phyloP scores from a whole-genome alignment of 2,329 filamentous ascomycete genomes.

The Apiospora sp. region DNA sequence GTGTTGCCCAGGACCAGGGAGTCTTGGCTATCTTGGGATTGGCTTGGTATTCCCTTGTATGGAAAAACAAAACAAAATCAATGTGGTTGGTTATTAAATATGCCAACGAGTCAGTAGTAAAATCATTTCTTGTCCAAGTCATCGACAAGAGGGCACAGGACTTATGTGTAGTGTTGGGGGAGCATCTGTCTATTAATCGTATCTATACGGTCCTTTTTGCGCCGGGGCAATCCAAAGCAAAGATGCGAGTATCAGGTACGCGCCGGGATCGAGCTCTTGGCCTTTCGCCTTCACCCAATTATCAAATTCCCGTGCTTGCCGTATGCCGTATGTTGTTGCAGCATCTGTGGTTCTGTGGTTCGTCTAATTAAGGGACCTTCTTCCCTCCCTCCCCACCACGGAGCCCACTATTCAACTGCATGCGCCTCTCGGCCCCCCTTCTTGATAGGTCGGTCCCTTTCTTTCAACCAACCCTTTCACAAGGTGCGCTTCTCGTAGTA shows the following conservation, averaged over 20 bases:
- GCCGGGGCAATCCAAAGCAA: neutral
- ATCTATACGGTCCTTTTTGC: neutral
- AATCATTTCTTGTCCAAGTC: neutral
- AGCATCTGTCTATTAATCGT: neutral
- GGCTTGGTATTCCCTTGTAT: neutral
- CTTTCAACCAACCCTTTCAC: neutral
- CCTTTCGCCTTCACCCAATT: neutral
- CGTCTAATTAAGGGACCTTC: neutral
- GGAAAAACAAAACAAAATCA: neutral
- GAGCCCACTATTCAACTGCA: neutral
- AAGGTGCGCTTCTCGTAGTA: neutral
- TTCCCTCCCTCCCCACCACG: neutral
- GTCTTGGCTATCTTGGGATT: neutral
- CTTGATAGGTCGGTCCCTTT: neutral
- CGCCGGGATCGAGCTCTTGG: neutral
- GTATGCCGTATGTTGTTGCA: constrained; percentile 1
- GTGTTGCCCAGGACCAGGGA: neutral
- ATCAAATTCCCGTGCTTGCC: neutral
- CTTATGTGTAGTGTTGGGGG: neutral
- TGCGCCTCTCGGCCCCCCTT: neutral
- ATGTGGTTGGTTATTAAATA: neutral
- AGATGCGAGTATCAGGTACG: neutral
- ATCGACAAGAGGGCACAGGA: neutral
- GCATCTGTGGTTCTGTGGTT: neutral
- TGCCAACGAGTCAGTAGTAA: neutral